Conservation (phyloP, 345 rosid species). For the Luvunga scandens region DNA sequence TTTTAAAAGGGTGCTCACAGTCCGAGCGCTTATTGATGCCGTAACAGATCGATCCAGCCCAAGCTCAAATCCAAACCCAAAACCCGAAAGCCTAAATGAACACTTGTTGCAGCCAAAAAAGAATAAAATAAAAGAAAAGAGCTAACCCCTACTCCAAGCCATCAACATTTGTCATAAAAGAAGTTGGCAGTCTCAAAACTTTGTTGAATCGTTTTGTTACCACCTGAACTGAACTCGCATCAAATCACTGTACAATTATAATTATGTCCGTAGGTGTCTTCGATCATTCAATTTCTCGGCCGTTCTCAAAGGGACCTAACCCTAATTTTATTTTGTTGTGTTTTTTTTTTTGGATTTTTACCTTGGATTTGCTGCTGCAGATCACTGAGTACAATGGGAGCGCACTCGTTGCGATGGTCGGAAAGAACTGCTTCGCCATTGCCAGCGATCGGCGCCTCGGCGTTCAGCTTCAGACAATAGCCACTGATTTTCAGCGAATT, state of each 20-base stretch:
- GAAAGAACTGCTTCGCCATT: conserved; percentile 97
- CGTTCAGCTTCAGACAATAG: conserved; percentile 92
- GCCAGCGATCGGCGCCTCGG: conserved; percentile 95
- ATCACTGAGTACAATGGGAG: conserved; percentile 99
- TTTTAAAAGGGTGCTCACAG: too few relatives aligned
- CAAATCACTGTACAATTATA: not conserved
- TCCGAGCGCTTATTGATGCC: too few relatives aligned
- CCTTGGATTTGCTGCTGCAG: conserved; percentile 33
- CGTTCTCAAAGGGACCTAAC: not conserved
- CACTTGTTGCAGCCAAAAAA: too few relatives aligned
- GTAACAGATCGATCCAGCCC: too few relatives aligned
- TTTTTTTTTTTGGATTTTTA: not conserved
- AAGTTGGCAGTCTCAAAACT: not conserved
- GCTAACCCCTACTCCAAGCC: not conserved
- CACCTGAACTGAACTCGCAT: not conserved
- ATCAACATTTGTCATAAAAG: not conserved
- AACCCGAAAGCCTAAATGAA: not conserved
- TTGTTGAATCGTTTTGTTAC: too few relatives aligned
- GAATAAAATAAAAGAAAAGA: not conserved
- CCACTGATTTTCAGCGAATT: conserved; percentile 92
- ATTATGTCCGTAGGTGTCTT: conserved; percentile 1
- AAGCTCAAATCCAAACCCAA: too few relatives aligned
- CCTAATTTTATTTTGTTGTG: not conserved
- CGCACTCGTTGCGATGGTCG: conserved; percentile 98
- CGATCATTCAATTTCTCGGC: not conserved